Percentiles rank a stretch among this genome's conserved stretches.
Evolutionary conservation across 495 filamentous ascomycete species (phyloP).

Genomic region (Bacidia rubella): DNA sequence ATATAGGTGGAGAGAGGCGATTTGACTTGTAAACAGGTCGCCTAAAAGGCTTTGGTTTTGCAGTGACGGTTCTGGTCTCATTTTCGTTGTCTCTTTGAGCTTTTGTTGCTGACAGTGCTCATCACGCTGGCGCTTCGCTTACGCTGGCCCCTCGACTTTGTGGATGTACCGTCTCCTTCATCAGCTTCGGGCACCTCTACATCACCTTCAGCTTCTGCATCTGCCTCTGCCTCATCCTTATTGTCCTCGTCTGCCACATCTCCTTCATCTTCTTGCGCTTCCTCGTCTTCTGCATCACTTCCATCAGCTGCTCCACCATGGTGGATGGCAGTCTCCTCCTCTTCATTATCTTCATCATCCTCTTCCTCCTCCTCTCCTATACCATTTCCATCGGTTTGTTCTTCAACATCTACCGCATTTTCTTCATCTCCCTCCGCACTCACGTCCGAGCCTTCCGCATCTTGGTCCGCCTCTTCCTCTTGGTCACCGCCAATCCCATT

Average conservation of each 20-base stretch:
- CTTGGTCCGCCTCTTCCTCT: constrained; percentile 16
- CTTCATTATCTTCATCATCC: constrained; percentile 8
- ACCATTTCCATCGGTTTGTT: not conserved
- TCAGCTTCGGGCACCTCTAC: constrained; percentile 1
- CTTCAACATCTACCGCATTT: constrained; percentile 25
- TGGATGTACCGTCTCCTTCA: constrained; percentile 4
- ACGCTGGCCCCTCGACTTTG: constrained; percentile 3
- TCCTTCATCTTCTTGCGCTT: constrained; percentile 8
- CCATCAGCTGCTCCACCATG: too few species aligned
- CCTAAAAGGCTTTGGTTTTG: too few species aligned
- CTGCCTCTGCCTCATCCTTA: constrained; percentile 2
- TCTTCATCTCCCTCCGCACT: constrained; percentile 16
- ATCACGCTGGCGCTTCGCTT: constrained; percentile 21
- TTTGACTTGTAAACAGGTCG: too few species aligned
- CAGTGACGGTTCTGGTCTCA: too few species aligned
- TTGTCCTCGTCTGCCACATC: constrained; percentile 7
- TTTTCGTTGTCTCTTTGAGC: constrained; percentile 16
- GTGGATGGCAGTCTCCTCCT: too few species aligned
- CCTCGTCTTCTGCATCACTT: constrained; percentile 23
- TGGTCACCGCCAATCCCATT: constrained; percentile 31
- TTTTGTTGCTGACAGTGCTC: constrained; percentile 18
- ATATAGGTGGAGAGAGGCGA: too few species aligned
- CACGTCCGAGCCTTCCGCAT: constrained; percentile 10
- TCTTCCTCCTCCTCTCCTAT: constrained; percentile 1
- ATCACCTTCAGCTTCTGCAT: constrained; percentile 1